A percentile compares a stretch with the other conserved stretches of the same genome.
phyloP scores from a whole-genome alignment of 2,329 filamentous ascomycete genomes.

The Pseudocercospora macadamiae region DNA sequence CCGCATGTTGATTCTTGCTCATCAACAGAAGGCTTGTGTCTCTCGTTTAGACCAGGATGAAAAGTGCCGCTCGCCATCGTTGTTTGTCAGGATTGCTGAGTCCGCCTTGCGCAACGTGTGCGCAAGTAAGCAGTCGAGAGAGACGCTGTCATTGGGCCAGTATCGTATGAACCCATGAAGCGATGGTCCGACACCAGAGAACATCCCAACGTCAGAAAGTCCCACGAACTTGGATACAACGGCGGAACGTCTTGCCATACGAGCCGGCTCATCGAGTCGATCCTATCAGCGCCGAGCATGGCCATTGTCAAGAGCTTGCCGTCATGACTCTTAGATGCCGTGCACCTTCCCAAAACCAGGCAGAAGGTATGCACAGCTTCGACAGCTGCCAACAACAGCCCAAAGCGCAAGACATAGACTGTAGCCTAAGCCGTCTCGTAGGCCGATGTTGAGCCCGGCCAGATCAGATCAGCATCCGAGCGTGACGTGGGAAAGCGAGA shows the following conservation, averaged over 20 bases:
- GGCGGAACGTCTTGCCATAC: neutral
- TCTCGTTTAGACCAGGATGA: too few relatives aligned
- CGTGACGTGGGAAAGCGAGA: neutral
- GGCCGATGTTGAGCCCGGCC: neutral
- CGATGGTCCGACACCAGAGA: neutral
- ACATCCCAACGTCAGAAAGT: neutral
- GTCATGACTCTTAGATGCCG: neutral
- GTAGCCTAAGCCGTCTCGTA: neutral
- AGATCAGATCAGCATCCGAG: conserved; percentile 5
- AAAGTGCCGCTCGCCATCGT: too few relatives aligned
- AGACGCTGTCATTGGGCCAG: too few relatives aligned
- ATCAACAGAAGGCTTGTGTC: too few relatives aligned
- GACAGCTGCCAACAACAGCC: neutral
- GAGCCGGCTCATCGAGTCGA: neutral
- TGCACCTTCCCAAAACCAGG: neutral
- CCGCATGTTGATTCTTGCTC: too few relatives aligned
- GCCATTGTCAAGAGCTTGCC: neutral
- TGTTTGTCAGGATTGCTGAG: too few relatives aligned
- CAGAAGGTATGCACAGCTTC: conserved; percentile 1
- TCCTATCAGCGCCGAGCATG: neutral
- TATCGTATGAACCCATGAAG: too few relatives aligned
- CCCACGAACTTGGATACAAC: neutral
- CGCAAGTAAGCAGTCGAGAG: too few relatives aligned
- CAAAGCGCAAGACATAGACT: neutral
- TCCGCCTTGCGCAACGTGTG: too few relatives aligned